Evolutionary conservation across 495 filamentous ascomycete species (phyloP), one percentile per base, ranked within the genome.

Genomic region (Tuber umbilicatum): DNA sequence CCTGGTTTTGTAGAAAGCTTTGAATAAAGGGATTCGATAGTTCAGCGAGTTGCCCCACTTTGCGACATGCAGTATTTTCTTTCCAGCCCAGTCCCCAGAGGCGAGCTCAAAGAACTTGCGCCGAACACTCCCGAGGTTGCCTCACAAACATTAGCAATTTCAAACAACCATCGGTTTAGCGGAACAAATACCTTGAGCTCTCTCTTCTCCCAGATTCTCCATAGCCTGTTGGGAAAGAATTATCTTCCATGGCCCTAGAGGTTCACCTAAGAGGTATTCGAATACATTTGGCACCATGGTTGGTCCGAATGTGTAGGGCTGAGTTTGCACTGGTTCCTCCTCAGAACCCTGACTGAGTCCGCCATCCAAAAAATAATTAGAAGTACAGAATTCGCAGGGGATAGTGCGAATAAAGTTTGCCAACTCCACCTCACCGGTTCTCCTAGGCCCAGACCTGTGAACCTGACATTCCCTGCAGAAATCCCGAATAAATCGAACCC

Each of bases 191-290:
- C 77, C 72, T 31, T 41, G 17, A 37, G 17, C 27, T 27, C 7
- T 70, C n/a, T 39, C 47, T 4, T 71, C 9, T 50, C 67, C 72
- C n/a, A 84, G 27, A 55, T 76, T 79, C 5, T 75, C 80, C 14
- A 86, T 73, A 16, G 85, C 85, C 14, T 73, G 60, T 6, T 73
- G 70, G 6, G 85, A 85, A 7, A 86, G 68, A 1, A 84, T 55
- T n/a, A 86, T 74, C 73, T 85, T 85, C 85, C 85, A 86, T 9
- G 73, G 14, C 10, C 85, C 85, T 0, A 85, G 7, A n/a, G 71
- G 60, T 5, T 80, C 78, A 0, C 83, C 84, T 43, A 84, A 81
- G 6, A 81, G 64, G 14, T 31, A 42, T 19, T 73, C 67, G 35
- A 78, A 68, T 50, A 75, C 21, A 50, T 60, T 31, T 1, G 50